Conservation (phyloP, 192 early-diverging fungal species). For the Entomortierella beljakovae region DNA sequence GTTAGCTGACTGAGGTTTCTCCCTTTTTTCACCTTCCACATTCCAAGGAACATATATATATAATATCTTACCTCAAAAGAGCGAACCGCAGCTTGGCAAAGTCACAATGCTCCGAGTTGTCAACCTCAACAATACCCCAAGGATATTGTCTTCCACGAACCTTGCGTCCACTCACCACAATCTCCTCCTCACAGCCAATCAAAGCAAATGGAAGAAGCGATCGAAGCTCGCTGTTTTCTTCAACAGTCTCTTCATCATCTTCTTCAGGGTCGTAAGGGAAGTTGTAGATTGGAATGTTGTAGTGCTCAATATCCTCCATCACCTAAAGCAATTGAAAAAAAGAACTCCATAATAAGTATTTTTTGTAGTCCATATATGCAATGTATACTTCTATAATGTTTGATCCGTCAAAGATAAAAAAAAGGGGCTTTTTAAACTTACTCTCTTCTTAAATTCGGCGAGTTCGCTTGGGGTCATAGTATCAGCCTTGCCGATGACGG, state of each 20-base stretch:
- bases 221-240: constrained; percentile 97
- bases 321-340: constrained; percentile 53
- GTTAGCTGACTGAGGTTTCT: neutral
- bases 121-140: constrained; percentile 97
- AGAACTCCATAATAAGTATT: neutral
- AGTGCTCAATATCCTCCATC: constrained; percentile 96
- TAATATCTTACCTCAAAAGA: constrained; percentile 70
- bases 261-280: constrained; percentile 97
- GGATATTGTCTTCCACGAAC: constrained; percentile 94
- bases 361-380: too few relatives aligned
- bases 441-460: constrained; percentile 87
- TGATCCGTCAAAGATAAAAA: neutral
- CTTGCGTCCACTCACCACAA: constrained; percentile 85
- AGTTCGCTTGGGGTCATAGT: constrained; percentile 90
- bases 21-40: too few relatives aligned
- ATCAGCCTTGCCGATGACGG: constrained; percentile 94
- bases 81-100: constrained; percentile 94
- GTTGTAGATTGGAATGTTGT: constrained; percentile 97
- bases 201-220: constrained; percentile 94
- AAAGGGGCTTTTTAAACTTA: constrained; percentile 50
- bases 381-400: too few relatives aligned
- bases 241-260: constrained; percentile 98
- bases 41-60: neutral
- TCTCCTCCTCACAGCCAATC: constrained; percentile 94
- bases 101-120: constrained; percentile 96